Base-by-base conservation (phyloP, 441 rosid species). In the Populus tomentosa region DNA sequence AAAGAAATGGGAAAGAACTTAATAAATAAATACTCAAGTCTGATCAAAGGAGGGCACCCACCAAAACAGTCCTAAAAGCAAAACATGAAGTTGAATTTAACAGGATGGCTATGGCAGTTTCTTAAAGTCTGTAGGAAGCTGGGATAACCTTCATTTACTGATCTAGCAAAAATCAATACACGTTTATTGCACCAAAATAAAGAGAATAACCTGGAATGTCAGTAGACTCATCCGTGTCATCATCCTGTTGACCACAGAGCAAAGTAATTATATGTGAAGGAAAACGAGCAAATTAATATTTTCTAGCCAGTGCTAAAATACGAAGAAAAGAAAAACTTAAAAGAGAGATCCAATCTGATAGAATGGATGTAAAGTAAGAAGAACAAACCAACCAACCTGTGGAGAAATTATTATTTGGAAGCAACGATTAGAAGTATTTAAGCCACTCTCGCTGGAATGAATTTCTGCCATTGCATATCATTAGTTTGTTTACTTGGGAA, bases 361-460 rank as follows among this genome's bases (percentile, higher is more conserved):
- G 10, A 8, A 59, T 36, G 46, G 13, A 50, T 28, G 5, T 6
- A 6, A 13, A 69, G 50, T 42, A n/a, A 23, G 71, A 46, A 75
- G 40, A 59, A 36, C 67, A 72, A 71, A 67, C 14, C 42, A 46
- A 38, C 30, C 6, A 75, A 92, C 98, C 94, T 92, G 98, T 13
- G 94, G 95, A 79, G 87, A 78, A 59, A 96, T 79, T 8, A 86
- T 90, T 61, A 96, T 87, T 80, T 92, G 94, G 80, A 89, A 96
- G 87, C 97, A 96, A 42, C 87, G 87, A 38, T 87, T 86, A 1
- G 98, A 94, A 83, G 98, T 96, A 81, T 87, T 89, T 53, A 96
- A 82, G 70, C 98, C 97, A 82, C 99, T 91, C 86, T 94, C 99
- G 80, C 90, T 85, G 7, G 97, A 81, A 82, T 87, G 98, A 82